Conservation (phyloP, 306 rosid species). For the Aeschynomene evenia region DNA sequence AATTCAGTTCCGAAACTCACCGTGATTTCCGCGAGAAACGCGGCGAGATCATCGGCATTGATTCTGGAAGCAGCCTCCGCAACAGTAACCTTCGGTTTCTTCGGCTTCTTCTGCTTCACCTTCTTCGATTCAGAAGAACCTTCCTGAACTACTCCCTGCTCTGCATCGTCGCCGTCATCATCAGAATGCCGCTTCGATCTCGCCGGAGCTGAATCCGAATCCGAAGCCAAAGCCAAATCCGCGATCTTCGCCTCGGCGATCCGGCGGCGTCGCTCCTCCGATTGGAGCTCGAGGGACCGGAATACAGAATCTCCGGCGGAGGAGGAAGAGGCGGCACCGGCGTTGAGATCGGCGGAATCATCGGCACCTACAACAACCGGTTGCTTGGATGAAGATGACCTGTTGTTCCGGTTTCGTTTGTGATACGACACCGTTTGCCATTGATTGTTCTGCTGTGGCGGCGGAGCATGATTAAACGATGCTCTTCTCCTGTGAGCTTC, state of each 20-base stretch:
- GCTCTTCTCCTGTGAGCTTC: slow-evolving; percentile 30
- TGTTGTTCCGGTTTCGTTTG: slow-evolving; percentile 53
- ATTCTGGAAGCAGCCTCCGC: slow-evolving; percentile 61
- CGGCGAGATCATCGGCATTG: slow-evolving; percentile 47
- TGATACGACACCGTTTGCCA: slow-evolving; percentile 67
- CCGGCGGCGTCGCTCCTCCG: slow-evolving; percentile 51
- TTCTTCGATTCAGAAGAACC: slow-evolving; percentile 42
- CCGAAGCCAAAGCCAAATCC: background rate
- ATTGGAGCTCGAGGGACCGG: slow-evolving; percentile 47
- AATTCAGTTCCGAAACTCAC: slow-evolving; percentile 34
- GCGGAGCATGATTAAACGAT: background rate
- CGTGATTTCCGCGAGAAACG: slow-evolving; percentile 58
- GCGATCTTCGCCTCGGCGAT: slow-evolving; percentile 35
- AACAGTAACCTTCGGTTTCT: slow-evolving; percentile 58
- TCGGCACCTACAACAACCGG: background rate
- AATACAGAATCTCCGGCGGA: slow-evolving; percentile 30
- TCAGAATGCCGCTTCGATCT: slow-evolving; percentile 52
- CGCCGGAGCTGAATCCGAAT: background rate
- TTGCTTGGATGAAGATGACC: slow-evolving; percentile 31
- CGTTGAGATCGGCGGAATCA: background rate
- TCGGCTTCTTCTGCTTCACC: slow-evolving; percentile 47
- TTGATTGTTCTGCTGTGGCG: slow-evolving; percentile 12
- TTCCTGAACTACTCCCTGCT: slow-evolving; percentile 24
- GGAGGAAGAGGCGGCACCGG: background rate
- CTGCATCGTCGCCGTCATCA: slow-evolving; percentile 33